Evolutionary conservation across 371 early-diverging fungal genomes (phyloP), one percentile per base, ranked within the genome.

Genomic region (Gilbertella persicaria): DNA sequence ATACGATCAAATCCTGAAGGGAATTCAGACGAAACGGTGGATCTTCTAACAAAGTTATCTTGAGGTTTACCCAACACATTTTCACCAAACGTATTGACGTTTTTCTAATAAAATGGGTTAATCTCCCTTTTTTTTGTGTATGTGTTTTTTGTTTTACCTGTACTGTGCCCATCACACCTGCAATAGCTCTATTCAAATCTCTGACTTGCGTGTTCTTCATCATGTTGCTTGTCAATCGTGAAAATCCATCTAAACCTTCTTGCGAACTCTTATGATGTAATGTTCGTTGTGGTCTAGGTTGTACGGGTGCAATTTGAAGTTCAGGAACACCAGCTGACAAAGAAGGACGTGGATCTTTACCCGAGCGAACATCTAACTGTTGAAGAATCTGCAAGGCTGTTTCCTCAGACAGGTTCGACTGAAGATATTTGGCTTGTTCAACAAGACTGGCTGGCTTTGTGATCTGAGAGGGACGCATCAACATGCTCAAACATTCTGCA

Each of bases 401-500:
- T 4, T 73, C 82, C 19, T 67, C 46, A 3, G 78, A 69, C 5
- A 82, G 62, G 35, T 75, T 60, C 12, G 69, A 64, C 26, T 87
- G 85, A 28, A 90, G 65, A 39, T 71, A 71, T 47, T 82, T 71
- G 1, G 88, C 90, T 69, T 90, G 89, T 25, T 86, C 66, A 4
- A 88, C 82, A 13, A 88, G 67, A 10, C 71, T 60, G 12, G 77
- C 74, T 0, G 84, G 79, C 33, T 78, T 79, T 12, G 71, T 66
- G 30, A 84, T 60, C 5, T 83, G 69, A 2, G 93, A 87, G 25
- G 82, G 83, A 35, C 89, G 82, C 91, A 96, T 89, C 55, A 96
- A 66, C 42, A 80, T 66, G 35, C 84, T 88, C 40, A 96, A 66
- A 35, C 89, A 86, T 45, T 75, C 81, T 1, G 91, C 76, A 64